Evolutionary conservation across 176 grass and related monocot genomes (phyloP).

Genomic region (Bolboschoenus planiculmis): DNA sequence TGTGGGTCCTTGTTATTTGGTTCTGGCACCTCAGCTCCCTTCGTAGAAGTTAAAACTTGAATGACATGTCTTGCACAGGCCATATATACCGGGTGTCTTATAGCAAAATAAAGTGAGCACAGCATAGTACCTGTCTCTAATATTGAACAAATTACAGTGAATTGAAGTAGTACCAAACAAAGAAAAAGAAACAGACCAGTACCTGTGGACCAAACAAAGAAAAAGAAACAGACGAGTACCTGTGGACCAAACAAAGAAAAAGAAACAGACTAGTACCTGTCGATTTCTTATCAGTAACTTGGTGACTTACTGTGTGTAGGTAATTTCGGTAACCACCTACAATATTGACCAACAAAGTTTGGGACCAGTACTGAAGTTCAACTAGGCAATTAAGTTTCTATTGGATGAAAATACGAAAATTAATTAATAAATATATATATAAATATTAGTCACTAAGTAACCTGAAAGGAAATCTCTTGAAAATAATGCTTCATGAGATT

Average conservation of each 20-base stretch:
- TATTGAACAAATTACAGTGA: background rate
- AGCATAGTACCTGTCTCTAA: background rate
- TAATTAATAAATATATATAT: too few species aligned
- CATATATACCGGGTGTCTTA: background rate
- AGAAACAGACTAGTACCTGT: background rate
- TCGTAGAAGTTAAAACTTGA: background rate
- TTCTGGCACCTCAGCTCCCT: background rate
- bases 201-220: background rate
- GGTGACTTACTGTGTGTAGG: background rate
- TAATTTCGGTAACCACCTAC: background rate
- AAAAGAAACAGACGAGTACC: background rate
- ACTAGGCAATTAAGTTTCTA: too few species aligned
- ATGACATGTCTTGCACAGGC: background rate
- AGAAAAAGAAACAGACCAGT: too few species aligned
- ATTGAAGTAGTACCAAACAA: background rate
- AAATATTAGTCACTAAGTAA: too few species aligned
- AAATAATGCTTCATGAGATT: background rate
- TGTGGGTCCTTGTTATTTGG: background rate
- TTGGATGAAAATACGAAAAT: too few species aligned
- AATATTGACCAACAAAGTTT: background rate
- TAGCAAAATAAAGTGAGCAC: background rate
- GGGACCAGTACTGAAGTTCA: too few species aligned
- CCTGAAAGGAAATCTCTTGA: too few species aligned
- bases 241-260: background rate
- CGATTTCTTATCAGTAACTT: background rate